Evolutionary conservation across 169 alveolate genomes (phyloP).

Genomic region (Prorocentrum cordatum): DNA sequence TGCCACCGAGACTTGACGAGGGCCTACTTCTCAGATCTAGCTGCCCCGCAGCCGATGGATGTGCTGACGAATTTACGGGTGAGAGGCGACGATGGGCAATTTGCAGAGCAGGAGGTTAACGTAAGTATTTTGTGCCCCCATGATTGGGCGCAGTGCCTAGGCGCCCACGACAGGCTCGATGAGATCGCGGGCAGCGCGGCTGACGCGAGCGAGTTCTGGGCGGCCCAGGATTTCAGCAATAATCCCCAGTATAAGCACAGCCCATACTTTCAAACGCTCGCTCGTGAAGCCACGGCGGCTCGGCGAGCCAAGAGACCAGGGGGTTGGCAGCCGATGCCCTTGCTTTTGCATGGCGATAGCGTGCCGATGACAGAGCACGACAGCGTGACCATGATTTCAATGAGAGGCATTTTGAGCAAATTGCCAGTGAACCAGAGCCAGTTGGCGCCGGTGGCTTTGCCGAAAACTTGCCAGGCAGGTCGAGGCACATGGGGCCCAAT

Average conservation of each 20-base stretch:
- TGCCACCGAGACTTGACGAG: neutral
- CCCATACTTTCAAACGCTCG: neutral
- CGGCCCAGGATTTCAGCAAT: too few species aligned
- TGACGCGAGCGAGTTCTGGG: neutral
- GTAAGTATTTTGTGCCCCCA: neutral
- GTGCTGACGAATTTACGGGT: neutral
- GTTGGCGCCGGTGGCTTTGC: neutral
- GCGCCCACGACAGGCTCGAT: neutral
- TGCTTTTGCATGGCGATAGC: constrained; percentile 9
- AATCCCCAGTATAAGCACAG: neutral
- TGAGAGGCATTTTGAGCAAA: neutral
- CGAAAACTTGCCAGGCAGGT: neutral
- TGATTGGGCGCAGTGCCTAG: neutral
- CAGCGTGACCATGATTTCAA: neutral
- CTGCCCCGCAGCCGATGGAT: neutral
- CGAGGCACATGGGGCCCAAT: neutral
- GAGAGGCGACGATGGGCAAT: neutral
- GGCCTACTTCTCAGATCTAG: neutral
- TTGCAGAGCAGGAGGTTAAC: neutral
- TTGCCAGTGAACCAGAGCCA: neutral
- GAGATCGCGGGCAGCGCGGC: neutral
- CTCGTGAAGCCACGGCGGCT: neutral
- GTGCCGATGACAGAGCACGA: neutral
- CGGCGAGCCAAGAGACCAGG: neutral
- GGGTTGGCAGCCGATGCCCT: neutral